Evolutionary conservation across 352 stramenopile genomes (phyloP), one percentile per base, ranked within the genome.

Genomic region (Globisporangium okanoganense): DNA sequence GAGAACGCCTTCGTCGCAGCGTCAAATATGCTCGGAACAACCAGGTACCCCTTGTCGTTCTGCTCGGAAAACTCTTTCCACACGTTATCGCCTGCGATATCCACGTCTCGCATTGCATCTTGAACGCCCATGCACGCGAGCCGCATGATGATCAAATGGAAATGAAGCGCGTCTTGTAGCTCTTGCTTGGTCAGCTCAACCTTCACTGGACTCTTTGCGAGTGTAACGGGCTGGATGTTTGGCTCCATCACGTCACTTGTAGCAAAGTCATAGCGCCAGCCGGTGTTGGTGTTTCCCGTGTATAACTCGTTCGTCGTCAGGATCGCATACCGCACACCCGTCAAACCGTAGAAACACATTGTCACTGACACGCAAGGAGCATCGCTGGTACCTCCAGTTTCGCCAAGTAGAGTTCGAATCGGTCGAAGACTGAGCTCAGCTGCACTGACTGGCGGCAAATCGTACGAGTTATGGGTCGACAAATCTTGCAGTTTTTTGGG

Each of bases 1-100:
- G 73, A 48, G 27, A 45, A 47, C 4, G 5, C 40, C 5, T 56
- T 43, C 10, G 49, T 57, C 2, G 58, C 24, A n/a, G 14, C 25
- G 13, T 58, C 36, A 27, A 65, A 13, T 3, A 60, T 16, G n/a
- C 75, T 83, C 16, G 85, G 81, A 1, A 92, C 82, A 31, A 95
- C 83, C 33, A 95, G 47, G 56, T 95, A 95, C 3, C 86, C 86
- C 51, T 95, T 95, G 71, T 95, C 86, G 54, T 95, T 95, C 61
- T 90, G 78, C 60, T 90, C 75, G 0, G 86, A 92, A 13, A 95
- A 95, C 50, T 94, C 84, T 41, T 88, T 78, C 77, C 81, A 91
- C 2, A 92, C 70, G 12, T 83, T 69, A 33, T 86, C 75, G 25
- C 66, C 73, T 2, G 65, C 61, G 62, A 91, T 76, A 14, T 88